Percentiles rank a stretch among this genome's conserved stretches.
phyloP scores from a whole-genome alignment of 108 stramenopile genomes.

The Fistulifera pelliculosa region DNA sequence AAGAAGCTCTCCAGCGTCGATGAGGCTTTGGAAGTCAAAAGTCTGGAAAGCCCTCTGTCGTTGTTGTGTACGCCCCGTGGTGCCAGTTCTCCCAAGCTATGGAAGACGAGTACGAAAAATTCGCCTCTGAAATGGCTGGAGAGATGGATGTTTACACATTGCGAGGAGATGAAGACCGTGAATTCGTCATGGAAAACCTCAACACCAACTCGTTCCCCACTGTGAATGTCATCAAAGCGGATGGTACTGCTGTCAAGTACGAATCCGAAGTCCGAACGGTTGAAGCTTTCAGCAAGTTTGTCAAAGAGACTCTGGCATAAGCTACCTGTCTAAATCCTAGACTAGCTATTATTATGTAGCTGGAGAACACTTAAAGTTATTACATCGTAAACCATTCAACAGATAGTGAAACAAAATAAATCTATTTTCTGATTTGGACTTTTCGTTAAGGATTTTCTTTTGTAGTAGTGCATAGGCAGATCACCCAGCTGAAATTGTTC shows the following conservation, averaged over 20 bases:
- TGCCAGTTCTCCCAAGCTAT: conserved; percentile 85
- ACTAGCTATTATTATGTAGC: no score
- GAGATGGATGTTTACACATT: conserved; percentile 75
- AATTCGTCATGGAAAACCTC: conserved; percentile 70
- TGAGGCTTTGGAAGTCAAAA: conserved; percentile 59
- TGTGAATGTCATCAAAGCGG: conserved; percentile 79
- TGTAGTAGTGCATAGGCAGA: no score
- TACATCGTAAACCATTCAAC: no score
- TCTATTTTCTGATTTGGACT: no score
- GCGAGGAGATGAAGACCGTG: conserved; percentile 88
- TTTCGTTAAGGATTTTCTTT: no score
- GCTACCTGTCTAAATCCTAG: not conserved
- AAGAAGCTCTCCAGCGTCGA: conserved; percentile 64
- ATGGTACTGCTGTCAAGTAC: conserved; percentile 86
- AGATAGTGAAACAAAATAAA: no score
- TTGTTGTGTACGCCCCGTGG: conserved; percentile 89
- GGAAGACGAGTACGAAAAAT: conserved; percentile 75
- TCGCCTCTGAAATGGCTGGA: conserved; percentile 40
- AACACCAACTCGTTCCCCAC: conserved; percentile 90
- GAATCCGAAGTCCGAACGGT: conserved; percentile 78
- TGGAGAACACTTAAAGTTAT: no score
- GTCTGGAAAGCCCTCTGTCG: conserved; percentile 63
- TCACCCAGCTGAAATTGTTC: no score
- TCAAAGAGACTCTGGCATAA: conserved; percentile 36
- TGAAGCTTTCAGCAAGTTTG: conserved; percentile 57